phyloP scores from a whole-genome alignment of 2,329 filamentous ascomycete species.

The Teratosphaeria pseudoeucalypti region DNA sequence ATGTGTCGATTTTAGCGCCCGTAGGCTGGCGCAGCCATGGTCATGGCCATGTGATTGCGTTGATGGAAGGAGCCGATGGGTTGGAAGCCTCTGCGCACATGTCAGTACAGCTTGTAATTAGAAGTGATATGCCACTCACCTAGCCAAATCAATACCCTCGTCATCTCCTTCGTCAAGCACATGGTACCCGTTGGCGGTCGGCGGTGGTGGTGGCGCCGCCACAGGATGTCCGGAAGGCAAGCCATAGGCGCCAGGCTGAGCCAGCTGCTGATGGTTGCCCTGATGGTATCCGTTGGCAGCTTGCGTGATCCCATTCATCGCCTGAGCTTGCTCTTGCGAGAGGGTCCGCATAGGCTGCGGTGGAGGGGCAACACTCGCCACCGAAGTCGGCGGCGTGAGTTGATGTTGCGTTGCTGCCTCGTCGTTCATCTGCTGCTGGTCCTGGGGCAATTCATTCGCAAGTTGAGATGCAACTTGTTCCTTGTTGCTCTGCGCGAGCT shows the following conservation, averaged over 20 bases:
- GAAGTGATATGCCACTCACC: conserved; percentile 27
- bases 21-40: conserved; percentile 14
- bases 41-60: conserved; percentile 22
- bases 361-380: neutral
- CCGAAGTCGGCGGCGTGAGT: neutral
- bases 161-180: conserved; percentile 34
- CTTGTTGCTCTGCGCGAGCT: conserved; percentile 11
- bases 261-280: conserved; percentile 1
- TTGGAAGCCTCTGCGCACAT: conserved; percentile 34
- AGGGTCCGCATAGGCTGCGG: neutral
- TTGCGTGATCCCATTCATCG: neutral
- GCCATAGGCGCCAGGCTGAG: neutral
- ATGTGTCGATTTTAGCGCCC: conserved; percentile 9
- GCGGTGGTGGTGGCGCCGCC: neutral
- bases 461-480: conserved; percentile 7
- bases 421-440: neutral
- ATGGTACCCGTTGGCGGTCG: conserved; percentile 17
- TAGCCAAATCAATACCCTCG: conserved; percentile 39
- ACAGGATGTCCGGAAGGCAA: neutral
- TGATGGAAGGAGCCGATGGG: conserved; percentile 39
- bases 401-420: neutral
- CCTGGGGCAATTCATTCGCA: conserved; percentile 11
- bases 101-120: conserved; percentile 7
- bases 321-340: neutral
- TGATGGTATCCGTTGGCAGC: neutral